Conservation (phyloP, 345 rosid species). For the Aethionema arabicum region DNA sequence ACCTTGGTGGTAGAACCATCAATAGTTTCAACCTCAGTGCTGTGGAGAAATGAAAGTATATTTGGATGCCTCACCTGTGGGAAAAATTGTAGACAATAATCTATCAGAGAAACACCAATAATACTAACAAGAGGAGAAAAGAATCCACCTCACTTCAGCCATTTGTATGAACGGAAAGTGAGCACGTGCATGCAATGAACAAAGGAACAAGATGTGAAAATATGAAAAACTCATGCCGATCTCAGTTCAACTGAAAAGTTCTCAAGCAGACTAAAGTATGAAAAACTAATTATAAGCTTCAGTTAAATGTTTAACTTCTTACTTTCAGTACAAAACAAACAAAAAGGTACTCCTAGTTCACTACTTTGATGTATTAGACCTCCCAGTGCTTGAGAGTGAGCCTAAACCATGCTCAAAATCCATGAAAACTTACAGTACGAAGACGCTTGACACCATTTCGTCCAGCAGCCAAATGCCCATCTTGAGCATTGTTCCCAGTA, state of each 20-base stretch:
- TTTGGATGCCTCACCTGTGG: constrained; percentile 97
- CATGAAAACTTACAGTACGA: constrained; percentile 66
- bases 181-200: constrained; percentile 3
- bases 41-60: constrained; percentile 86
- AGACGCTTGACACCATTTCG: constrained; percentile 98
- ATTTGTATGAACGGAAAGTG: constrained; percentile 17
- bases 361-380: not conserved
- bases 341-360: not conserved
- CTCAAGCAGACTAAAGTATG: not conserved
- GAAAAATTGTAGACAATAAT: constrained; percentile 18
- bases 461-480: constrained; percentile 90
- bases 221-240: not conserved
- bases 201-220: constrained; percentile 6
- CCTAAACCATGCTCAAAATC: constrained; percentile 14
- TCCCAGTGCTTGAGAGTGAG: not conserved
- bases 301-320: not conserved
- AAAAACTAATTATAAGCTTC: constrained; percentile 6
- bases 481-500: constrained; percentile 77
- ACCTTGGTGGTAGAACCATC: constrained; percentile 72
- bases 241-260: constrained; percentile 7
- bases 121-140: constrained; percentile 10
- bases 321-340: constrained; percentile 7
- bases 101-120: constrained; percentile 10
- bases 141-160: not conserved
- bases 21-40: constrained; percentile 81